phyloP scores from a whole-genome alignment of 257 asterid genomes.

The Mitragyna speciosa region DNA sequence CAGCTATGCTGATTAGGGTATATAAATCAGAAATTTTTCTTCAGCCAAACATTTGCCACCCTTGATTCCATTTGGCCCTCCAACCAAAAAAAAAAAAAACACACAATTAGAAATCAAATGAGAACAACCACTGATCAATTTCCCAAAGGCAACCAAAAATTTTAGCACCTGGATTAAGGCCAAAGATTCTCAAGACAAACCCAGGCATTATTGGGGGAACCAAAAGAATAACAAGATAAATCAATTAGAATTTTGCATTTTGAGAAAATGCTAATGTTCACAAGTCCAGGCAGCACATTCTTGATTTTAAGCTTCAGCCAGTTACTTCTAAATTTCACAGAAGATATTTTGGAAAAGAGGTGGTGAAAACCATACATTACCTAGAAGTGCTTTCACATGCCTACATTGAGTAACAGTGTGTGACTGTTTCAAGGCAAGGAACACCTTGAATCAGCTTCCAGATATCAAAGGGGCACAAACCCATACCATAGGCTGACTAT shows the following conservation, averaged over 20 bases:
- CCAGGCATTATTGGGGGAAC: background rate
- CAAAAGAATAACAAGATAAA: background rate
- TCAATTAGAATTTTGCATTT: background rate
- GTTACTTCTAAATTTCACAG: background rate
- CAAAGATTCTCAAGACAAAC: background rate
- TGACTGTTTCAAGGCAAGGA: background rate
- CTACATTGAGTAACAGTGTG: background rate
- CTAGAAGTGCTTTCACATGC: too few relatives aligned
- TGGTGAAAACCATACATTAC: background rate
- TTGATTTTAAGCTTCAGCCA: background rate
- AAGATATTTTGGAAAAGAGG: background rate
- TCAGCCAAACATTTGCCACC: background rate
- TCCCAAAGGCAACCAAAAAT: background rate
- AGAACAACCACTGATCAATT: background rate
- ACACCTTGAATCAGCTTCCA: background rate
- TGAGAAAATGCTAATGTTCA: background rate
- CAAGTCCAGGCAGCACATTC: background rate
- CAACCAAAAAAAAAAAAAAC: background rate
- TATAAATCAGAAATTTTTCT: constrained; percentile 2
- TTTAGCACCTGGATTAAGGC: background rate
- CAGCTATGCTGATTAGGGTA: background rate
- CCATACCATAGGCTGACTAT: background rate
- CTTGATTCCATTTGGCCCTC: background rate
- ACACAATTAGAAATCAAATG: background rate
- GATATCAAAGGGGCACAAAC: background rate